Conservation (phyloP, 305 asterid species). For the Fraxinus latifolia region DNA sequence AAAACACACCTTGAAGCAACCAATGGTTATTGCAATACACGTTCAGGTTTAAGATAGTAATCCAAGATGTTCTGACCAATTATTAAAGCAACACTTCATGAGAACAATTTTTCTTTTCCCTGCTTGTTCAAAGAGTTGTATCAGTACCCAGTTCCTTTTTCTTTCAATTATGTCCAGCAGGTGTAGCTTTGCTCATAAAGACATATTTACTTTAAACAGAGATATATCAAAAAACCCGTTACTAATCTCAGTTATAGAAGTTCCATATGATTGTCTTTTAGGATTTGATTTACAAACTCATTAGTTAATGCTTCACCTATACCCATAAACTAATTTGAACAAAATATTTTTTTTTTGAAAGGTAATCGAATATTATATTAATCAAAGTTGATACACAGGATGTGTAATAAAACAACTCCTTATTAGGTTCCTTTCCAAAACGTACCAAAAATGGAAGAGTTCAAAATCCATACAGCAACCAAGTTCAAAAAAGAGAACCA, state of each 20-base stretch:
- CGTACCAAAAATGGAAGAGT: neutral
- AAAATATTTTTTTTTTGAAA: too few relatives aligned
- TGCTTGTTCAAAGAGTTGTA: neutral
- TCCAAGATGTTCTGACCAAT: neutral
- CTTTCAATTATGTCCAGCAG: neutral
- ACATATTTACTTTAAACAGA: neutral
- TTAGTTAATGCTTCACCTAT: neutral
- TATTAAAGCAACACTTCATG: neutral
- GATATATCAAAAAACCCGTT: neutral
- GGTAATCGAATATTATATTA: too few relatives aligned
- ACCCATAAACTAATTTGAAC: neutral
- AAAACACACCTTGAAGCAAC: neutral
- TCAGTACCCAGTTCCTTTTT: neutral
- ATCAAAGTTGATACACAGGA: too few relatives aligned
- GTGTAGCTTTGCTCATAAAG: neutral
- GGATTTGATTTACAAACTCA: constrained; percentile 1
- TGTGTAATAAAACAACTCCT: too few relatives aligned
- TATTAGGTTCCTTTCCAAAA: neutral
- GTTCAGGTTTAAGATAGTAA: neutral
- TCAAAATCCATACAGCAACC: constrained; percentile 14
- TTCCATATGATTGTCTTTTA: neutral
- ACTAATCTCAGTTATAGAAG: neutral
- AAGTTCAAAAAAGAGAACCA: constrained; percentile 15
- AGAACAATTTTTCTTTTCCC: neutral
- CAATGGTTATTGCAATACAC: neutral